Evolutionary conservation across 2,329 filamentous ascomycete genomes (phyloP), one percentile per base, ranked within the genome.

Genomic region (Paecilomyces sp.): DNA sequence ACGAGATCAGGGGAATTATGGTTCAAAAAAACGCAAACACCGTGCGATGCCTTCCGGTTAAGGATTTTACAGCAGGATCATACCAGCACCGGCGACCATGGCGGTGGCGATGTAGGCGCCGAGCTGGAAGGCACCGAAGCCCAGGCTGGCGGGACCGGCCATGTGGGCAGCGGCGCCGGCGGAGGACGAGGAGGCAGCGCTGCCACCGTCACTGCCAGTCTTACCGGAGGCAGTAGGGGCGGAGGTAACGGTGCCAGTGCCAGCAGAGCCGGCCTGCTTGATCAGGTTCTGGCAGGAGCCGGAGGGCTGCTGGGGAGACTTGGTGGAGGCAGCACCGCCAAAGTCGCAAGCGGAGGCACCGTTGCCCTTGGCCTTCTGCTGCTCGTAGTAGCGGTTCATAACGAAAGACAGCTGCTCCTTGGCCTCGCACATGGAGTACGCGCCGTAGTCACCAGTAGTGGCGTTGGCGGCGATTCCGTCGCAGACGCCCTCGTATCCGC

Each of bases 381-480:
- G 65, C 63, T 75, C 61, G 70, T 79, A 81, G 73, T 79, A 81
- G 58, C 67, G 68, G 69, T 80, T 74, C 65, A 80, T 74, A 61
- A 75, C 79, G 66, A 73, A 80, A 13, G 74, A 78, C 54, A 81
- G 76, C 66, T 78, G 69, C 66, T 81, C 74, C 58, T 70, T 71
- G 60, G 72, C 57, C 52, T 67, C 71, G 71, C 79, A 81, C 71
- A 80, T 79, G 66, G 75, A 76, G 70, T 80, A 81, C 12, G 78
- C 76, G 54, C 79, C 79, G 64, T 81, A 81, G 1, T 60, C 62
- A 57, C 79, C 79, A 24, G 65, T 70, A 60, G 70, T 76, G 12
- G 67, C 68, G 61, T 81, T 75, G 58, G 67, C 62, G 22, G 51
- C 47, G 61, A 81, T 77, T 58, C 78, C 79, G 22, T 61, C 67